Evolutionary conservation across 306 rosid genomes (phyloP).

Genomic region (Dalbergia oliveri): DNA sequence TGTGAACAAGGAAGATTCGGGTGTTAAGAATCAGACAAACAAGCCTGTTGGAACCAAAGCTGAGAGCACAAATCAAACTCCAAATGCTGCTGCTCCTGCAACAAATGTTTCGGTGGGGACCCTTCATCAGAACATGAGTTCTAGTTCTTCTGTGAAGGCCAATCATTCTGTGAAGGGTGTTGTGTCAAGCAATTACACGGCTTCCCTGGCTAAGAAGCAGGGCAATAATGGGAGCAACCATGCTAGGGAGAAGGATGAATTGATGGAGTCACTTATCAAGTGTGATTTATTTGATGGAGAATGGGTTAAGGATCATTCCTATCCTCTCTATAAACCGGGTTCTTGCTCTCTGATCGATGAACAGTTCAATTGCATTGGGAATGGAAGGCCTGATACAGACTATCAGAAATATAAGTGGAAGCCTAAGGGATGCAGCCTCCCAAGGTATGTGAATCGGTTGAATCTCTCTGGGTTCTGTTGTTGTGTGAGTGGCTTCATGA

Average conservation of each 20-base stretch:
- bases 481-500: neutral
- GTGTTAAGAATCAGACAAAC: constrained; percentile 34
- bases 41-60: constrained; percentile 34
- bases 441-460: constrained; percentile 62
- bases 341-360: constrained; percentile 84
- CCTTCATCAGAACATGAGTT: constrained; percentile 42
- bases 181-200: constrained; percentile 52
- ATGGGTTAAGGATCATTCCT: constrained; percentile 83
- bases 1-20: constrained; percentile 34
- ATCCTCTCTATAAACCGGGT: constrained; percentile 79
- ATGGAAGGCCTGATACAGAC: constrained; percentile 84
- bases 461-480: constrained; percentile 19
- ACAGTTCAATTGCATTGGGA: constrained; percentile 81
- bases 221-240: constrained; percentile 37
- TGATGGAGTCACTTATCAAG: constrained; percentile 65
- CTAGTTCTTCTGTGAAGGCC: constrained; percentile 32
- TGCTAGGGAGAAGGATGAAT: constrained; percentile 46
- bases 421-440: constrained; percentile 82
- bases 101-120: constrained; percentile 24
- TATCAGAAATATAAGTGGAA: constrained; percentile 85
- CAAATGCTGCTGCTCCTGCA: constrained; percentile 13
- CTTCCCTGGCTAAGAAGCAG: constrained; percentile 56
- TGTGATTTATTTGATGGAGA: constrained; percentile 86
- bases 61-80: constrained; percentile 53
- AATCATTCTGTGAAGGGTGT: constrained; percentile 8